A percentile compares a stretch with the other conserved stretches of the same genome.
These are phyloP conservation scores for Aspergillus sclerotialis DNA, from an alignment of 2,329 filamentous ascomycete genomes.

Conservation along the genomic window DNA sequence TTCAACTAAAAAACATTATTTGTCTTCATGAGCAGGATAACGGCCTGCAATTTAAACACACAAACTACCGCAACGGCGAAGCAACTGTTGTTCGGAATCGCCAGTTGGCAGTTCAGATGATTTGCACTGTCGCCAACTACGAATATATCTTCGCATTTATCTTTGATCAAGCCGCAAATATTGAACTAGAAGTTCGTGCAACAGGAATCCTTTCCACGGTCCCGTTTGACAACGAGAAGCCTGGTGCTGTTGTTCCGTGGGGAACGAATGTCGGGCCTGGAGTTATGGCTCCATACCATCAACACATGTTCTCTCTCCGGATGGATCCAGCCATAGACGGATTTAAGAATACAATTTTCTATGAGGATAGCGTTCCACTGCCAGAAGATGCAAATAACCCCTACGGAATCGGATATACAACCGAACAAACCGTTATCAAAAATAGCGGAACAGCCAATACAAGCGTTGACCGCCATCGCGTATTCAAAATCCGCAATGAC, in stretches of 20 bases:
- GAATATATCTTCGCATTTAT: constrained; percentile 68
- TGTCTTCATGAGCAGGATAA: constrained; percentile 67
- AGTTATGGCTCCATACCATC: constrained; percentile 63
- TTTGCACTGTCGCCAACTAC: constrained; percentile 67
- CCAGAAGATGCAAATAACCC: constrained; percentile 53
- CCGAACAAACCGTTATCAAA: constrained; percentile 45
- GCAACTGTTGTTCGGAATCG: constrained; percentile 59
- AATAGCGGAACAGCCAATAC: constrained; percentile 47
- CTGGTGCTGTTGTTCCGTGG: constrained; percentile 55
- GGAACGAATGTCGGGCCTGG: constrained; percentile 65
- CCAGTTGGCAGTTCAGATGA: constrained; percentile 62
- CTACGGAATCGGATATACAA: constrained; percentile 54
- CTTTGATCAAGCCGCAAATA: constrained; percentile 64
- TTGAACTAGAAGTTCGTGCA: constrained; percentile 61
- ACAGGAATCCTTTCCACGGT: constrained; percentile 63
- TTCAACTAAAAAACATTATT: constrained; percentile 57
- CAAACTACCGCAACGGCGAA: constrained; percentile 60
- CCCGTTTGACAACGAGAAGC: constrained; percentile 54
- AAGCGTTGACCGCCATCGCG: constrained; percentile 41
- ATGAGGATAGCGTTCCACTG: constrained; percentile 49
- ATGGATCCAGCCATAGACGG: constrained; percentile 58
- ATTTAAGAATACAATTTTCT: constrained; percentile 46
- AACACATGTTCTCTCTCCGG: constrained; percentile 67
- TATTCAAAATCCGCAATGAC: constrained; percentile 49
- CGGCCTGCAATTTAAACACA: constrained; percentile 66